Conservation (phyloP, 306 rosid species). For the Casuarina equisetifolia region DNA sequence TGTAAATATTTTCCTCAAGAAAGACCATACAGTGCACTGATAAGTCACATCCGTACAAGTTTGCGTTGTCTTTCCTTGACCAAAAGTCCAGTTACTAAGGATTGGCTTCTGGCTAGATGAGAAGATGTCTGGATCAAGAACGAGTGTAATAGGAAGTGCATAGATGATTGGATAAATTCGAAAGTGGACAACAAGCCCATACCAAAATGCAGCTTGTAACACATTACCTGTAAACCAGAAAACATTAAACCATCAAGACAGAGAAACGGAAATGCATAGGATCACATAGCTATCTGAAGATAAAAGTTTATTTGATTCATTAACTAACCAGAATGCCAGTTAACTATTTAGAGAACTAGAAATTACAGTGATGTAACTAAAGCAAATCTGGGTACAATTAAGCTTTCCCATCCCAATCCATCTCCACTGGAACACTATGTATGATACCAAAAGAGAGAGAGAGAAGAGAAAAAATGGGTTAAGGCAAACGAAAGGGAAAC, state of each 20-base stretch:
- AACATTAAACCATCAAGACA: background rate
- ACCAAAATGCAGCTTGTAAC: slow-evolving; percentile 94
- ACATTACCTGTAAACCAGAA: slow-evolving; percentile 57
- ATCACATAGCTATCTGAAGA: background rate
- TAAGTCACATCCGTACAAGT: slow-evolving; percentile 27
- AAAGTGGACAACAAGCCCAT: slow-evolving; percentile 90
- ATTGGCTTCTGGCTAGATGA: slow-evolving; percentile 55
- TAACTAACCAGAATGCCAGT: background rate
- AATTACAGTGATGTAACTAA: background rate
- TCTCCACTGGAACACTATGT: background rate
- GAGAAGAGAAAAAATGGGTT: too few relatives aligned
- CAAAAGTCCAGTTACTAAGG: slow-evolving; percentile 58
- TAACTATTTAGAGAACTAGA: background rate
- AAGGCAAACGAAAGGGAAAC: too few relatives aligned
- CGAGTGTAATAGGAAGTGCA: slow-evolving; percentile 68
- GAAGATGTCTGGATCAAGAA: slow-evolving; percentile 74
- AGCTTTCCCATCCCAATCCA: too few relatives aligned
- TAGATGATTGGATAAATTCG: slow-evolving; percentile 87
- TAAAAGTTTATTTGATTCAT: background rate
- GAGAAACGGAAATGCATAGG: background rate
- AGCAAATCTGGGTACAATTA: background rate
- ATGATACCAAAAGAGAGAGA: background rate
- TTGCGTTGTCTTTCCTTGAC: slow-evolving; percentile 38
- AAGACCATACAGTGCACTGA: slow-evolving; percentile 35
- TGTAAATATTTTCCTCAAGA: slow-evolving; percentile 51